Conservation (phyloP, 768 basidiomycete species). For the Tulasnella sp. region DNA sequence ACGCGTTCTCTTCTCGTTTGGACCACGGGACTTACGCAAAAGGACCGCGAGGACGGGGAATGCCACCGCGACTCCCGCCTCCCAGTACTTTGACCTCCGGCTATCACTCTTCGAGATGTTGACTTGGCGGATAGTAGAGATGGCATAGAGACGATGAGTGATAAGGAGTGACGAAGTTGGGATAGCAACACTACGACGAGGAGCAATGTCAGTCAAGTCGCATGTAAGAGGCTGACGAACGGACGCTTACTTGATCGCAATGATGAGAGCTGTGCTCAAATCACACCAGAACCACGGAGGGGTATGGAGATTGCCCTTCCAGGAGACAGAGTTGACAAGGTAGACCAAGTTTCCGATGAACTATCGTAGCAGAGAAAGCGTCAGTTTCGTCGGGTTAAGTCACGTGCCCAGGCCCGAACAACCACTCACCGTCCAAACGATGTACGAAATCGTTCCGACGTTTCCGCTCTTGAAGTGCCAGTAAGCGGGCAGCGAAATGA, state of each 20-base stretch:
- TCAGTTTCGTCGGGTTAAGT: neutral
- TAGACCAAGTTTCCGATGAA: constrained; percentile 36
- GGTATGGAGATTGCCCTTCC: constrained; percentile 41
- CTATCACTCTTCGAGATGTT: constrained; percentile 24
- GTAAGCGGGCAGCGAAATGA: neutral
- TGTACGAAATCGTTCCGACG: neutral
- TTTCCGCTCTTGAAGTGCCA: constrained; percentile 4
- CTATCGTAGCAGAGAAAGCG: neutral
- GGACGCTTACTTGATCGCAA: constrained; percentile 31
- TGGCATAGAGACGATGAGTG: constrained; percentile 40
- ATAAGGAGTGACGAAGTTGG: constrained; percentile 49
- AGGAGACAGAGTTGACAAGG: constrained; percentile 49
- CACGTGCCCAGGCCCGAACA: neutral
- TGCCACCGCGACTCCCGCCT: constrained; percentile 31
- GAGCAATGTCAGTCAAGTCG: neutral
- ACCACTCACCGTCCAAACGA: neutral
- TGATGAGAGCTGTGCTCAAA: constrained; percentile 47
- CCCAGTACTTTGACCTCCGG: neutral
- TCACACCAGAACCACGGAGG: constrained; percentile 60
- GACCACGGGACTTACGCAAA: constrained; percentile 37
- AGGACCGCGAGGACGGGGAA: constrained; percentile 46
- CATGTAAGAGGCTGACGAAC: no score
- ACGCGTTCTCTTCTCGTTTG: constrained; percentile 39
- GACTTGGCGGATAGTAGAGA: constrained; percentile 37
- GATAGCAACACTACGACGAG: constrained; percentile 33